Conservation (phyloP, 768 basidiomycete genomes). For the Thelephora aurantiotincta region DNA sequence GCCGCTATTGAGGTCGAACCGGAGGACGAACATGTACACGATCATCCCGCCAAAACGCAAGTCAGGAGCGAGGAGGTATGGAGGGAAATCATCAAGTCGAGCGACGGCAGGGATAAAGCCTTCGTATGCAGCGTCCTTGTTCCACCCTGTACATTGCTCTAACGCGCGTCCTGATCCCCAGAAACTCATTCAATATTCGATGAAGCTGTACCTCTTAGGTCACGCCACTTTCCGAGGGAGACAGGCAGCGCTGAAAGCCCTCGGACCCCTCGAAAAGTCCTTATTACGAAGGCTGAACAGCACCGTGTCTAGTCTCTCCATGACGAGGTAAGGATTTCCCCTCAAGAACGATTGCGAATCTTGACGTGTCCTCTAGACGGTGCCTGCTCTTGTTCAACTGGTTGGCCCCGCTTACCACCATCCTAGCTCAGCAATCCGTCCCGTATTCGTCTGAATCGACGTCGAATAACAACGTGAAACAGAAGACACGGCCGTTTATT, state of each 20-base stretch:
- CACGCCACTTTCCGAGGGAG: slow-evolving; percentile 40
- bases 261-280: slow-evolving; percentile 48
- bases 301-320: slow-evolving; percentile 54
- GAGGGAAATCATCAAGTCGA: slow-evolving; percentile 67
- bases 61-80: slow-evolving; percentile 57
- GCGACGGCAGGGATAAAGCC: slow-evolving; percentile 72
- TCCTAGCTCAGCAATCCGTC: slow-evolving; percentile 59
- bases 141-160: neutral
- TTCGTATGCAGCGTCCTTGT: slow-evolving; percentile 39
- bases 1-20: too few relatives aligned
- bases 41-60: slow-evolving; percentile 1
- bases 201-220: slow-evolving; percentile 59
- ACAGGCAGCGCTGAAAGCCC: slow-evolving; percentile 27
- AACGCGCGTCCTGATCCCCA: slow-evolving; percentile 14
- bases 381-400: slow-evolving; percentile 75
- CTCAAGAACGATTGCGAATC: neutral
- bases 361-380: slow-evolving; percentile 34
- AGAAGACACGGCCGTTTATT: slow-evolving; percentile 40
- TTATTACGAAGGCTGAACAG: slow-evolving; percentile 46
- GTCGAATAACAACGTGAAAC: slow-evolving; percentile 14
- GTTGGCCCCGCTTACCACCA: slow-evolving; percentile 58
- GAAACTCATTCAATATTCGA: slow-evolving; percentile 83
- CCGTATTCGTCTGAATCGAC: slow-evolving; percentile 38
- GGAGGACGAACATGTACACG: neutral
- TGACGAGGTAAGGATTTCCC: slow-evolving; percentile 36